phyloP scores from a whole-genome alignment of 352 stramenopile species.

The Peronospora tabacina region DNA sequence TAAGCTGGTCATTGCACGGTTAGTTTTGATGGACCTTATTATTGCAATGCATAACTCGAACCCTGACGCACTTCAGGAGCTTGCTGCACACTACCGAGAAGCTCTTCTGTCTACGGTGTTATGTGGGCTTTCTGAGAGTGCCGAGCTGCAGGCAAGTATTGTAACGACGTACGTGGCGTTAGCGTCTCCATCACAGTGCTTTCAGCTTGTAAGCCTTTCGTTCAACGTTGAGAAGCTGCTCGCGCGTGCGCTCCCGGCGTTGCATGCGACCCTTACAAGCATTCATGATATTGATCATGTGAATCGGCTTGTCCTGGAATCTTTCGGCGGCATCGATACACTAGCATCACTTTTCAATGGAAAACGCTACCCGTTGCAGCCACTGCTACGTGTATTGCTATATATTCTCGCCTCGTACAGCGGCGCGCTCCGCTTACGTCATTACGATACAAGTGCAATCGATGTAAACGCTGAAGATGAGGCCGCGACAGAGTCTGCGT shows the following conservation, averaged over 20 bases:
- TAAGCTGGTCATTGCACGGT: slow-evolving; percentile 33
- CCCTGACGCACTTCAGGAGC: slow-evolving; percentile 39
- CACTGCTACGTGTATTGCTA: slow-evolving; percentile 44
- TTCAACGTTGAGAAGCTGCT: slow-evolving; percentile 45
- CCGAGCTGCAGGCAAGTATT: slow-evolving; percentile 45
- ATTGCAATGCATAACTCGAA: slow-evolving; percentile 33
- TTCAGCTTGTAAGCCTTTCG: slow-evolving; percentile 47
- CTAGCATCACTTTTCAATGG: slow-evolving; percentile 59
- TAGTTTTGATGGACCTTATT: slow-evolving; percentile 43
- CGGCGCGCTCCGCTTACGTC: slow-evolving; percentile 32
- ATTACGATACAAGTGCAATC: slow-evolving; percentile 40
- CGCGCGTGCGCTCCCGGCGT: slow-evolving; percentile 25
- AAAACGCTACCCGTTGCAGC: slow-evolving; percentile 39
- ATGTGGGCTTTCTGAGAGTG: slow-evolving; percentile 41
- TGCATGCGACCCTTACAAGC: slow-evolving; percentile 36
- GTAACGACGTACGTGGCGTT: slow-evolving; percentile 49
- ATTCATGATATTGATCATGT: slow-evolving; percentile 40
- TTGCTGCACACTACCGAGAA: slow-evolving; percentile 54
- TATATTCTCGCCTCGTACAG: slow-evolving; percentile 56
- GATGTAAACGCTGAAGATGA: slow-evolving; percentile 80
- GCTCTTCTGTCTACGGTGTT: slow-evolving; percentile 52
- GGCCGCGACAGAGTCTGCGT: slow-evolving; percentile 51
- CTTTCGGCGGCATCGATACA: slow-evolving; percentile 50
- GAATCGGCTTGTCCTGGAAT: slow-evolving; percentile 46
- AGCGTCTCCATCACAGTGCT: slow-evolving; percentile 33